A percentile compares a stretch with the other conserved stretches of the same genome.
phyloP scores from a whole-genome alignment of 1,284 basidiomycete genomes.

The Moesziomyces aphidis region DNA sequence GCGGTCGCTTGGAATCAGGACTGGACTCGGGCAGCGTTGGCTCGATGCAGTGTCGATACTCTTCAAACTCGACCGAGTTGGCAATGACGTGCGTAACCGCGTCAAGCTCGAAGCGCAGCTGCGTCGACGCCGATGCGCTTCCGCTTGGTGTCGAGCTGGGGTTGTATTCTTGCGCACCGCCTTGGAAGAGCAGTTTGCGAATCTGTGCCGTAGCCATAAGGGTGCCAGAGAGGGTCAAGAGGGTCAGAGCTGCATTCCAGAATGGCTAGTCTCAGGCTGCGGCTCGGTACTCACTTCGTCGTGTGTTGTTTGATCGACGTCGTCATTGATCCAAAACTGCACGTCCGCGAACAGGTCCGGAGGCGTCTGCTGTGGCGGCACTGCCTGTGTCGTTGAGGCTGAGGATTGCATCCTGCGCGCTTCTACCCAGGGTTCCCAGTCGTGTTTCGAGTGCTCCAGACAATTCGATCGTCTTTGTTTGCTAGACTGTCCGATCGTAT shows the following conservation, averaged over 20 bases:
- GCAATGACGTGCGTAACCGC: slow-evolving; percentile 70
- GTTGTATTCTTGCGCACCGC: slow-evolving; percentile 10
- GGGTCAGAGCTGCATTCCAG: not conserved
- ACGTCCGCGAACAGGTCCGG: slow-evolving; percentile 33
- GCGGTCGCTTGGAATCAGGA: slow-evolving; percentile 7
- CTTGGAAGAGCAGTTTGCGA: slow-evolving; percentile 7
- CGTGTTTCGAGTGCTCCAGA: not conserved
- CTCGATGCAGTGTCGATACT: slow-evolving; percentile 59
- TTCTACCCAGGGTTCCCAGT: not conserved
- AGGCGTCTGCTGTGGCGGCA: slow-evolving; percentile 4
- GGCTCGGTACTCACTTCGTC: slow-evolving; percentile 16
- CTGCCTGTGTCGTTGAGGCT: not conserved
- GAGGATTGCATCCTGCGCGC: slow-evolving; percentile 12
- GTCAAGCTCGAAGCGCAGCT: slow-evolving; percentile 37
- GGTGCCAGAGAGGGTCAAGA: not conserved
- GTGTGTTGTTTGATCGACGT: slow-evolving; percentile 26
- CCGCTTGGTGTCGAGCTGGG: slow-evolving; percentile 6
- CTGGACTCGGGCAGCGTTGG: slow-evolving; percentile 24
- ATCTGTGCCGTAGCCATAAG: slow-evolving; percentile 6
- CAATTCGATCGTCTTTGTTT: no score
- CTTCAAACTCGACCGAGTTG: slow-evolving; percentile 73
- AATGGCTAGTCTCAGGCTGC: not conserved
- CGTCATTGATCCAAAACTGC: slow-evolving; percentile 44
- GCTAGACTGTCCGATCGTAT: no score
- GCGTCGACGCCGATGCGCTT: slow-evolving; percentile 1